Evolutionary conservation across 345 rosid genomes (phyloP), one percentile per base, ranked within the genome.

Genomic region (Citrus hindsii): DNA sequence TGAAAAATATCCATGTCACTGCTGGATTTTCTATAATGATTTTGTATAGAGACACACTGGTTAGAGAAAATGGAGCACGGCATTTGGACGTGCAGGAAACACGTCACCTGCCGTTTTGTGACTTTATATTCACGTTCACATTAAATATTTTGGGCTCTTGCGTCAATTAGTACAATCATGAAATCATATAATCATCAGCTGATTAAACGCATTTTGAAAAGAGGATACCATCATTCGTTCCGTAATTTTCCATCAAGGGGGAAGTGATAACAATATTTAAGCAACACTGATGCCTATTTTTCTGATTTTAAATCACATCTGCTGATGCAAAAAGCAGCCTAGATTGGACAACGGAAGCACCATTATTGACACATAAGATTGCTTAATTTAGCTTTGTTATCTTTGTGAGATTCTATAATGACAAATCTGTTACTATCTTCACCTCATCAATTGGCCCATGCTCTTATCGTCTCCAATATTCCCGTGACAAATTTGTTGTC

Each of bases 191-290:
- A 60, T 66, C 35, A 69, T 40, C 21, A 67, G 70, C 59, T 70
- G 67, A 53, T 69, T 71, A 67, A 76, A 56, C 19, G 40, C 58
- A 38, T 59, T 51, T 51, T 2, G 55, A 65, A 83, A 42, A 46
- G 51, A 38, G 75, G 74, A 71, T 28, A 55, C 38, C 78, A 75
- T 84, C 77, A 76, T 46, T 28, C 21, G 6, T 27, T 67, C 51
- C 69, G 67, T 71, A 77, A 67, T 30, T 18, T 77, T 79, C 85
- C 67, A 76, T 30, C 69, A 21, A 8, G 3, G 19, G 37, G 37
- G 33, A 56, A 71, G 80, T 46, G 84, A 85, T 63, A 72, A 68
- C 40, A 77, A 83, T 74, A 35, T 66, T 77, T 73, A 83, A 79
- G 82, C 77, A 69, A 74, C 25, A 16, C 7, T 76, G 37, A 48